These are phyloP conservation scores for Drechslerella coelobrocha DNA, from an alignment of 2,329 filamentous ascomycete species.

Conservation along the genomic window DNA sequence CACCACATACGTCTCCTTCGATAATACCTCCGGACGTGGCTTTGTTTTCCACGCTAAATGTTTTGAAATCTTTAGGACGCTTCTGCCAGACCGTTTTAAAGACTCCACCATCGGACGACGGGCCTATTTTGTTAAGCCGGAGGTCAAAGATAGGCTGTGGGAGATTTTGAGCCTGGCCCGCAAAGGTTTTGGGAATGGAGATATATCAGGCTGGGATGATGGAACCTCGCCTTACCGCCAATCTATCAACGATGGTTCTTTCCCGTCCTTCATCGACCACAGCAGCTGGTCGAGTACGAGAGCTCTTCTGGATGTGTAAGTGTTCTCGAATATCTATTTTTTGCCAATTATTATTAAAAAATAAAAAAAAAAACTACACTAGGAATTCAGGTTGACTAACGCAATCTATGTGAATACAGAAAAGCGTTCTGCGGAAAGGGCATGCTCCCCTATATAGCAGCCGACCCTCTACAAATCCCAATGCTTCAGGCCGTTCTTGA, in stretches of 20 bases:
- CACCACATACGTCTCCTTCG: conserved; percentile 47
- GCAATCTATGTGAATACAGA: background rate
- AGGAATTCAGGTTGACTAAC: no score
- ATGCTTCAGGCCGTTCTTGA: conserved; percentile 36
- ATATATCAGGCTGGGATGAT: conserved; percentile 48
- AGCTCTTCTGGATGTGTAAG: conserved; percentile 38
- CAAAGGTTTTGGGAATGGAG: conserved; percentile 36
- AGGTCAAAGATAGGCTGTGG: conserved; percentile 44
- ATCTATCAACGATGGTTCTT: conserved; percentile 45
- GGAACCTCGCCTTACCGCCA: conserved; percentile 41
- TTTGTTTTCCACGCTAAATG: conserved; percentile 49
- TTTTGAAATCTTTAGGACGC: conserved; percentile 44
- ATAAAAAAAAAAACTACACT: background rate
- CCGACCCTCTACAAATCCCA: conserved; percentile 35
- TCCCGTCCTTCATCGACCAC: conserved; percentile 46
- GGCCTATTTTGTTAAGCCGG: conserved; percentile 40
- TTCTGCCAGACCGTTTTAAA: conserved; percentile 42
- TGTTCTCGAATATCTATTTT: no score
- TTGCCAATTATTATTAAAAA: background rate
- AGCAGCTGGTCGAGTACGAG: conserved; percentile 47
- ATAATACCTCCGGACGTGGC: conserved; percentile 41
- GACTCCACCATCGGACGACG: conserved; percentile 28
- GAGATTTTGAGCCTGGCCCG: conserved; percentile 43
- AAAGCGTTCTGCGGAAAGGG: conserved; percentile 43
- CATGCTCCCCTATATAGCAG: conserved; percentile 44